Percentiles rank a stretch among this genome's conserved stretches.
Evolutionary conservation across 805 yeast species (phyloP).

Genomic region (Pachysolen tannophilus): DNA sequence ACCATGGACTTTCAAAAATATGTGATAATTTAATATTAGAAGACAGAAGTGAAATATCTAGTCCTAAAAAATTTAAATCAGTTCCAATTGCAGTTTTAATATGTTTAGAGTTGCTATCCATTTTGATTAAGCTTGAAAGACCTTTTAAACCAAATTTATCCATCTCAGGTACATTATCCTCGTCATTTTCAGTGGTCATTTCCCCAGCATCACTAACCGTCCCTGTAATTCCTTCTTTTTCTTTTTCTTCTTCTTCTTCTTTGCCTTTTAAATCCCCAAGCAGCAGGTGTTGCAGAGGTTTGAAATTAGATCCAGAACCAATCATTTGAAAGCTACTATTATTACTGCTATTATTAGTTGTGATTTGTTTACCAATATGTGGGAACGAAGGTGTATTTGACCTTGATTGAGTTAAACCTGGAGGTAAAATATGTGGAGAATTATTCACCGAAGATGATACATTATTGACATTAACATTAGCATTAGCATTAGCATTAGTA

Average conservation of each 20-base stretch:
- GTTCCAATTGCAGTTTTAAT: constrained; percentile 67
- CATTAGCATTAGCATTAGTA: no score
- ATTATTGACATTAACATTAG: no score
- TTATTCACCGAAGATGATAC: no score
- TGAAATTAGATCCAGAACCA: no score
- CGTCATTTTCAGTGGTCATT: no score
- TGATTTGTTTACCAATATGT: background rate
- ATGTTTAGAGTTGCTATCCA: constrained; percentile 57
- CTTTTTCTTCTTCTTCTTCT: no score
- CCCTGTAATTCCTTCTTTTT: no score
- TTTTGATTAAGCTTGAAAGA: constrained; percentile 46
- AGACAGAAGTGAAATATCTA: constrained; percentile 42
- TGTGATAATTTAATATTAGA: constrained; percentile 37
- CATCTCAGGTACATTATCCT: constrained; percentile 30
- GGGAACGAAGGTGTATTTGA: constrained; percentile 4
- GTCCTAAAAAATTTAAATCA: constrained; percentile 60
- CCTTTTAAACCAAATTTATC: constrained; percentile 66
- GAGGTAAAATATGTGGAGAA: constrained; percentile 10
- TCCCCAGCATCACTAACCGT: no score
- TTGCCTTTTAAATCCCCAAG: no score
- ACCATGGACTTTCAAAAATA: constrained; percentile 89
- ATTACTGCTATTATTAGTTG: background rate
- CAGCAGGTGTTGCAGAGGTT: no score
- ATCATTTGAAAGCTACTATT: constrained; percentile 11
- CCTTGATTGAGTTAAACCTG: constrained; percentile 8